Percentiles rank a stretch among this genome's conserved stretches.
Conservation (phyloP, 495 filamentous ascomycete species). For the Pyrenula aspistea region DNA sequence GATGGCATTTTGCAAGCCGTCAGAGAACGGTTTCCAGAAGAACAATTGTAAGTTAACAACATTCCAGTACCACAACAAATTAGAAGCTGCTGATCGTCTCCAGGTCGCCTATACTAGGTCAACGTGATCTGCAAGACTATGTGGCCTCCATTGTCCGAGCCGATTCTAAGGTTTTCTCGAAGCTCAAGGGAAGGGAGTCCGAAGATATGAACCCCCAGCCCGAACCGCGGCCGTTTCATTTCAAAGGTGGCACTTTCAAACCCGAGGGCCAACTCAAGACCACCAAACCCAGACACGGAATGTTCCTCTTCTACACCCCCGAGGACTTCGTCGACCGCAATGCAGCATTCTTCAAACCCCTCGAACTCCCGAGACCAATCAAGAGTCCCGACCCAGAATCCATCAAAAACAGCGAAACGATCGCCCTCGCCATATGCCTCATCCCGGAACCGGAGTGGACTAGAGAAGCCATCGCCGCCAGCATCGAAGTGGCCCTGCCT, state of each 20-base stretch:
- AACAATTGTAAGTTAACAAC: conserved; percentile 17
- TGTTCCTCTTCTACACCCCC: conserved; percentile 15
- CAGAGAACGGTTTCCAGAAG: conserved; percentile 15
- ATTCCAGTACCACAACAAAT: not conserved
- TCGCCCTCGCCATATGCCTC: conserved; percentile 28
- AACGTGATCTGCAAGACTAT: conserved; percentile 18
- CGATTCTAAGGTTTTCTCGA: conserved; percentile 50
- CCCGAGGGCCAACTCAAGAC: not conserved
- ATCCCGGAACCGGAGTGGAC: conserved; percentile 26
- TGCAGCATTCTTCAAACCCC: conserved; percentile 49
- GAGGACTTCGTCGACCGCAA: conserved; percentile 46
- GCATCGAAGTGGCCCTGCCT: conserved; percentile 16
- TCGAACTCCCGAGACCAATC: conserved; percentile 17
- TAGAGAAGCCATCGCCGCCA: conserved; percentile 21
- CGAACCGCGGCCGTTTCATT: too few species aligned
- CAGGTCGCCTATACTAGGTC: conserved; percentile 16
- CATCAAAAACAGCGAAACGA: not conserved
- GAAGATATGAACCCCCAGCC: not conserved
- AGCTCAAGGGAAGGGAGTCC: not conserved
- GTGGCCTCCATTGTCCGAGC: conserved; percentile 41
- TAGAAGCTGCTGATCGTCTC: conserved; percentile 1
- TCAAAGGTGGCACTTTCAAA: too few species aligned
- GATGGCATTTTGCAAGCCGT: conserved; percentile 21
- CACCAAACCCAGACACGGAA: not conserved
- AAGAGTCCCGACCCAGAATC: conserved; percentile 17